A percentile compares a stretch with the other conserved stretches of the same genome.
phyloP scores from a whole-genome alignment of 2,329 filamentous ascomycete species.

The Helicocarpus griseus region DNA sequence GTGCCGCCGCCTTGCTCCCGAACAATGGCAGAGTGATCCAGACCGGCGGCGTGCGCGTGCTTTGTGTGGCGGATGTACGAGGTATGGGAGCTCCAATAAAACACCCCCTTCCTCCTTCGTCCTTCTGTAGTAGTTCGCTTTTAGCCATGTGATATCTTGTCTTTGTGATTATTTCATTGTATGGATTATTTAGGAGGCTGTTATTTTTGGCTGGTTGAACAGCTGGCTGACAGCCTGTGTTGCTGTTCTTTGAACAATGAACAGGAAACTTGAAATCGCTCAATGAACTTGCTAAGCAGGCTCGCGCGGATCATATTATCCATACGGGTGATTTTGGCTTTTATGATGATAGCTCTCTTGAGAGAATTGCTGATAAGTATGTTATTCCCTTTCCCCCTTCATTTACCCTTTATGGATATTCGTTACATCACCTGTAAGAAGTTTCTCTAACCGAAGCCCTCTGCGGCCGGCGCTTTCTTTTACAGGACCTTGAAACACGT shows the following conservation, averaged over 20 bases:
- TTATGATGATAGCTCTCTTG: constrained; percentile 91
- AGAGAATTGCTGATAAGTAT: constrained; percentile 97
- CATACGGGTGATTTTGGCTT: constrained; percentile 99
- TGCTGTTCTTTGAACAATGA: constrained; percentile 2
- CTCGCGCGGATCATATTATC: constrained; percentile 92
- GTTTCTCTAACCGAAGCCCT: too few species aligned
- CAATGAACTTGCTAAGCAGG: constrained; percentile 91
- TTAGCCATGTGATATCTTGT: too few species aligned
- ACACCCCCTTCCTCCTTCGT: background rate
- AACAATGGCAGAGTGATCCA: constrained; percentile 43
- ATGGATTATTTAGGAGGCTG: background rate
- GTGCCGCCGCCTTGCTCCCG: constrained; percentile 39
- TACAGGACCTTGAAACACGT: constrained; percentile 90
- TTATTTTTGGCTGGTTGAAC: background rate
- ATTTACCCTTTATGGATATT: too few species aligned
- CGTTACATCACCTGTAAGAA: too few species aligned
- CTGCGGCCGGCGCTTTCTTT: too few species aligned
- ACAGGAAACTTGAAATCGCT: constrained; percentile 87
- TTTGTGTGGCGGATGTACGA: constrained; percentile 44
- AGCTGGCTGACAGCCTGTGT: background rate
- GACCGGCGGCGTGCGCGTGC: constrained; percentile 36
- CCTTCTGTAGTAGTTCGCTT: too few species aligned
- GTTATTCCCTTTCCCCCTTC: constrained; percentile 33
- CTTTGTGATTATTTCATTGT: background rate
- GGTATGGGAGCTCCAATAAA: constrained; percentile 23